Percentiles rank a stretch among this genome's conserved stretches.
Evolutionary conservation across 2,329 filamentous ascomycete genomes (phyloP).

Genomic region (Paecilomyces sp.): DNA sequence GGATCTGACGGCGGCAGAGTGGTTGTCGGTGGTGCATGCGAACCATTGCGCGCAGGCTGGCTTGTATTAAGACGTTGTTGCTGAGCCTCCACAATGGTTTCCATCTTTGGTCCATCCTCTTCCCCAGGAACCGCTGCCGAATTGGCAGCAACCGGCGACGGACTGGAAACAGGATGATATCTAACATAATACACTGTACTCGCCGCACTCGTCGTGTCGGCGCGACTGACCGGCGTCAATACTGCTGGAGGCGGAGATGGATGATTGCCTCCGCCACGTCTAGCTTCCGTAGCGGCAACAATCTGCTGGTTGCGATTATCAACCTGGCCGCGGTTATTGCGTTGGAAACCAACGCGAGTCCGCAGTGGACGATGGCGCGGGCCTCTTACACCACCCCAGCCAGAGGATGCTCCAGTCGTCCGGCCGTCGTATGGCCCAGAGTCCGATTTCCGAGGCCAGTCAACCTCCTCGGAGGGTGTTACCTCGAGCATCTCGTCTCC

Average conservation of each 20-base stretch:
- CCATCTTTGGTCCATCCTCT: slow-evolving; percentile 16
- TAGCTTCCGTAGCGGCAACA: slow-evolving; percentile 6
- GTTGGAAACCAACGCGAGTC: slow-evolving; percentile 23
- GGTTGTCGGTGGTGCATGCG: slow-evolving; percentile 23
- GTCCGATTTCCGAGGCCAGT: slow-evolving; percentile 33
- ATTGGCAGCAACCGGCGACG: slow-evolving; percentile 34
- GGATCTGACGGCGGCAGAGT: slow-evolving; percentile 24
- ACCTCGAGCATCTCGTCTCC: slow-evolving; percentile 85
- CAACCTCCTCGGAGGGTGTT: slow-evolving; percentile 51
- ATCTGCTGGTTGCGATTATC: slow-evolving; percentile 9
- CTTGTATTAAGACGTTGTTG: slow-evolving; percentile 8
- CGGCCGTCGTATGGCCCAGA: slow-evolving; percentile 33
- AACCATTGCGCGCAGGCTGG: slow-evolving; percentile 12
- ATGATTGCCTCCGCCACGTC: slow-evolving; percentile 13
- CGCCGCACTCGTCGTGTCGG: slow-evolving; percentile 54
- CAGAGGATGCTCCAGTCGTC: slow-evolving; percentile 25
- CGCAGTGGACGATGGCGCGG: slow-evolving; percentile 29
- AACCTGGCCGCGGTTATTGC: slow-evolving; percentile 12
- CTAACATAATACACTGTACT: slow-evolving; percentile 59
- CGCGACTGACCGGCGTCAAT: slow-evolving; percentile 52
- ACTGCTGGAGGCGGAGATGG: slow-evolving; percentile 41
- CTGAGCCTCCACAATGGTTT: slow-evolving; percentile 14
- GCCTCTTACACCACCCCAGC: slow-evolving; percentile 32
- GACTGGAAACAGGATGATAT: slow-evolving; percentile 49
- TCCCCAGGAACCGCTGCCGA: slow-evolving; percentile 12